A percentile compares a stretch with the other conserved stretches of the same genome.
Conservation (phyloP, 169 alveolate species). For the Eimeria brunetti region DNA sequence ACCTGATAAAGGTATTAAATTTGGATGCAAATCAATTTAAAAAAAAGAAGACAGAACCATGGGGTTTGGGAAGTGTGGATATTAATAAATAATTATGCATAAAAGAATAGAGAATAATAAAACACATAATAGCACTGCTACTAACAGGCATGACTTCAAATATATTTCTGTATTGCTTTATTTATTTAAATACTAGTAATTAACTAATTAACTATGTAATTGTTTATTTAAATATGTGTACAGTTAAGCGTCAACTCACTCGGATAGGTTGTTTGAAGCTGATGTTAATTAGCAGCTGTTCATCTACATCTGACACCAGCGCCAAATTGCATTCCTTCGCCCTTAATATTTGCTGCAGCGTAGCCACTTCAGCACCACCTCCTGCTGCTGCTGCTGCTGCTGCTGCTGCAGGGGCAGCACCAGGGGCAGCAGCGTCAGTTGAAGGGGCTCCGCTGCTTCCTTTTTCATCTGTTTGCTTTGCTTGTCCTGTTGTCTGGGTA, state of each 20-base stretch:
- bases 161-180: too few relatives aligned
- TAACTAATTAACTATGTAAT: too few relatives aligned
- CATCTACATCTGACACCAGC: constrained; percentile 56
- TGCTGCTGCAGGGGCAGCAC: background rate
- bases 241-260: background rate
- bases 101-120: too few relatives aligned
- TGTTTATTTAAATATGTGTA: too few relatives aligned
- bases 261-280: constrained; percentile 61
- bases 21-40: too few relatives aligned
- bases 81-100: too few relatives aligned
- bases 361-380: constrained; percentile 1
- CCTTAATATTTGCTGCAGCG: constrained; percentile 49
- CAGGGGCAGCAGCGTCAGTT: background rate
- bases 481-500: background rate
- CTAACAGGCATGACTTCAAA: too few relatives aligned
- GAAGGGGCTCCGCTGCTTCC: background rate
- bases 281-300: constrained; percentile 33
- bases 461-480: background rate
- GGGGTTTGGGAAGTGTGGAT: background rate
- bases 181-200: too few relatives aligned
- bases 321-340: constrained; percentile 21
- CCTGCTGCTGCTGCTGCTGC: constrained; percentile 24
- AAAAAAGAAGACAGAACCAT: background rate
- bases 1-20: too few relatives aligned
- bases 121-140: background rate